Percentiles rank a stretch among this genome's conserved stretches.
phyloP scores from a whole-genome alignment of 306 rosid species.

The Castanea sativa region DNA sequence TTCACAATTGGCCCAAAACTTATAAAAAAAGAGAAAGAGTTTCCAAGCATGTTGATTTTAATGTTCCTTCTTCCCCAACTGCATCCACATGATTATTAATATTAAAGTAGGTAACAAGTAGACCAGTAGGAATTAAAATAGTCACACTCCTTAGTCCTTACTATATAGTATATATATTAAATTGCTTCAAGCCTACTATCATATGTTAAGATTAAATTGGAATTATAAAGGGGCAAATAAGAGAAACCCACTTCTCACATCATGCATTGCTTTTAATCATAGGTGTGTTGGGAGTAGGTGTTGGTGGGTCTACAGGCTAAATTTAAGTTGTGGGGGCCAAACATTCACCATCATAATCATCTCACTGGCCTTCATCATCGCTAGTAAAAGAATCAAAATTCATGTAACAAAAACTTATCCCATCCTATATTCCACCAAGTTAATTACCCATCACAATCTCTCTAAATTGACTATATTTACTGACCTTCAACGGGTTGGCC shows the following conservation, averaged over 20 bases:
- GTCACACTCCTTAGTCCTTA: conserved; percentile 8
- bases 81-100: conserved; percentile 41
- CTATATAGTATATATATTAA: not conserved
- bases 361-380: not conserved
- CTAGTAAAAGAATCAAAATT: not conserved
- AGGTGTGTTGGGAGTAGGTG: conserved; percentile 34
- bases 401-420: no score
- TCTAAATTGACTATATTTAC: no score
- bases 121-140: conserved; percentile 21
- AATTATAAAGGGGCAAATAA: not conserved
- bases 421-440: no score
- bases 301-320: conserved; percentile 32
- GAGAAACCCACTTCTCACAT: not conserved
- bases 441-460: no score
- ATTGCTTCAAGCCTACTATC: conserved; percentile 2
- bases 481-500: no score
- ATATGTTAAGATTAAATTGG: not conserved
- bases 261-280: conserved; percentile 33
- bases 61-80: conserved; percentile 44
- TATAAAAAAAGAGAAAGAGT: conserved; percentile 4
- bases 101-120: conserved; percentile 28
- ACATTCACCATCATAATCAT: conserved; percentile 31
- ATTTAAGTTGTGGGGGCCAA: conserved; percentile 54
- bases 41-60: conserved; percentile 18
- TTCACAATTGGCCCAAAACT: conserved; percentile 20